These are phyloP conservation scores for Ramichloridium luteum DNA, from an alignment of 2,329 filamentous ascomycete genomes.

Conservation along the genomic window DNA sequence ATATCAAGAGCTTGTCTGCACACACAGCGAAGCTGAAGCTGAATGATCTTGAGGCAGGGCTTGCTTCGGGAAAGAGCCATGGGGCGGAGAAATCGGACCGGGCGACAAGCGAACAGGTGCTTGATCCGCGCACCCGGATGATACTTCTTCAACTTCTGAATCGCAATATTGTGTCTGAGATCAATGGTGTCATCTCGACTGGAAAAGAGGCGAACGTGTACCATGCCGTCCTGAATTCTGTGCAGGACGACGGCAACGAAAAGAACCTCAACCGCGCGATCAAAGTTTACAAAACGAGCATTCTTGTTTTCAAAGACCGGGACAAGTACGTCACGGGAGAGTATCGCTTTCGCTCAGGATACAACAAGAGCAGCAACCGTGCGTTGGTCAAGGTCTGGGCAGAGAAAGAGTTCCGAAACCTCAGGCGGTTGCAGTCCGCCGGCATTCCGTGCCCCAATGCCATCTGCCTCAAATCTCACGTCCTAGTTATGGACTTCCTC, in stretches of 20 bases:
- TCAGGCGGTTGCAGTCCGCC: constrained; percentile 69
- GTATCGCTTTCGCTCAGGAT: constrained; percentile 78
- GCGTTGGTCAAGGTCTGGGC: constrained; percentile 99
- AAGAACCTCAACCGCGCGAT: constrained; percentile 63
- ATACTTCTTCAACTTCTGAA: constrained; percentile 95
- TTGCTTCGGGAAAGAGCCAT: constrained; percentile 35
- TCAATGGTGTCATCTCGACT: constrained; percentile 90
- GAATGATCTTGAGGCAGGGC: constrained; percentile 47
- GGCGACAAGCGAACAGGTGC: constrained; percentile 85
- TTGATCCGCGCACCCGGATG: constrained; percentile 90
- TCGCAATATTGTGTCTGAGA: constrained; percentile 72
- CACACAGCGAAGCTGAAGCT: constrained; percentile 79
- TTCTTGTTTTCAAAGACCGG: constrained; percentile 93
- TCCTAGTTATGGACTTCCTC: constrained; percentile 88
- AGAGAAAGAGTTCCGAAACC: constrained; percentile 93
- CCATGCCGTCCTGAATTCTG: constrained; percentile 57
- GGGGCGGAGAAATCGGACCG: constrained; percentile 65
- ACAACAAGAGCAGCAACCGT: constrained; percentile 87
- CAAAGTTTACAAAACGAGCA: constrained; percentile 98
- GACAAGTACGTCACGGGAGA: constrained; percentile 94
- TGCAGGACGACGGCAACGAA: constrained; percentile 39
- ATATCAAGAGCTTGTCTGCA: constrained; percentile 69
- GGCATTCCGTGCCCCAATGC: constrained; percentile 88
- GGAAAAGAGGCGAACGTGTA: constrained; percentile 99
- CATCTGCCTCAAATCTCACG: constrained; percentile 78